phyloP scores from a whole-genome alignment of 768 basidiomycete genomes.

The Leccinum fibrillosum region DNA sequence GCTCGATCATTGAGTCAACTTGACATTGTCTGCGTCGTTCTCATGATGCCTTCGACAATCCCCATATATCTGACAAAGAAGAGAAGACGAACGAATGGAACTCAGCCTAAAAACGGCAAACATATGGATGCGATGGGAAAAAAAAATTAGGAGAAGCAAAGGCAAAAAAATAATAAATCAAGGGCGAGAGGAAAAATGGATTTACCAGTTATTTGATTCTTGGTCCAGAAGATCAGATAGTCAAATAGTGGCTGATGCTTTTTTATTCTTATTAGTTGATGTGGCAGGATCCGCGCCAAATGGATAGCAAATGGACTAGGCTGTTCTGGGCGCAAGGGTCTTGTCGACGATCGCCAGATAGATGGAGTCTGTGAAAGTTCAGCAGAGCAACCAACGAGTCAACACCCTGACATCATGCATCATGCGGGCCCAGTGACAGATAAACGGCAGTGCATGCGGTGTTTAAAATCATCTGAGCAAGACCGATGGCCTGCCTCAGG shows the following conservation, averaged over 20 bases:
- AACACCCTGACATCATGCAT: conserved; percentile 16
- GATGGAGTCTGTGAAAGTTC: neutral
- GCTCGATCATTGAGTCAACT: neutral
- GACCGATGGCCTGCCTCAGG: neutral
- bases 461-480: neutral
- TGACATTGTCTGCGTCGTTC: neutral
- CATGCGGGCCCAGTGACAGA: neutral
- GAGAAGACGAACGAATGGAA: neutral
- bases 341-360: neutral
- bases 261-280: neutral
- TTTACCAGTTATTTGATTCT: neutral
- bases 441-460: neutral
- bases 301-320: neutral
- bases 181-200: neutral
- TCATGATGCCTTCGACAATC: neutral
- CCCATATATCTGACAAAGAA: conserved; percentile 2
- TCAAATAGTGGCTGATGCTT: neutral
- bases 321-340: neutral
- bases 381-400: neutral
- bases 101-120: neutral
- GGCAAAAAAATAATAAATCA: neutral
- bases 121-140: neutral
- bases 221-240: neutral
- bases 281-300: neutral
- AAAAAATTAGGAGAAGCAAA: neutral